Evolutionary conservation across 352 stramenopile species (phyloP), one percentile per base, ranked within the genome.

Genomic region (Bremia lactucae): DNA sequence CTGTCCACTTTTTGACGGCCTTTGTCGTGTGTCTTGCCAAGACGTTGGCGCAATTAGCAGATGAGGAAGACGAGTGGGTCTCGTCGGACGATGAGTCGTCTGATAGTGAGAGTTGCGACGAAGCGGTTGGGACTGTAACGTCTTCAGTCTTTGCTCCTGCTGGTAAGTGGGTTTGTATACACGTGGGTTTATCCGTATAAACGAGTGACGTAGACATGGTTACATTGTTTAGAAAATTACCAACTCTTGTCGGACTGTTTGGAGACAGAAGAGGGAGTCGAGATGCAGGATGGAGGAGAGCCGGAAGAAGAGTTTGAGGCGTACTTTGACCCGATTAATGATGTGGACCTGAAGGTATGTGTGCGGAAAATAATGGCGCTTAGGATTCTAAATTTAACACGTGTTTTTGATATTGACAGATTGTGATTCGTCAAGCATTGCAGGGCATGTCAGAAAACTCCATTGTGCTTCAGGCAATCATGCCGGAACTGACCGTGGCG

Each of bases 1-100:
- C 54, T 6, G 73, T 90, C n/a, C 75, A 87, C 47, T 87, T 87
- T 42, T 57, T 83, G 46, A 84, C 78, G 20, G 87, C 87, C 52
- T 65, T 87, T 14, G 64, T 84, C 11, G 66, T 83, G 7, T 68
- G 84, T 34, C 51, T 88, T 25, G 72, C 72, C 8, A 86, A 86
- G 59, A 84, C 75, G 8, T 62, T 83, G 50, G 55, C 57, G 10
- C 70, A 84, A 14, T 50, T 91, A 6, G 69, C 69, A 6, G 74
- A 87, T 31, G 77, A 90, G 0, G 73, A 87, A 46, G 77, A 90
- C 8, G 73, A 84, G 26, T 85, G 72, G 72, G 66, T 84, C 43
- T 80, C 71, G 5, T 82, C 69, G 18, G 71, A 85, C 8, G 71
- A 82, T 10, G 68, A 84, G n/a, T 82, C 62, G 20, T 78, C 63